Conservation (phyloP, 306 rosid genomes). For the Rosa multiflora region DNA sequence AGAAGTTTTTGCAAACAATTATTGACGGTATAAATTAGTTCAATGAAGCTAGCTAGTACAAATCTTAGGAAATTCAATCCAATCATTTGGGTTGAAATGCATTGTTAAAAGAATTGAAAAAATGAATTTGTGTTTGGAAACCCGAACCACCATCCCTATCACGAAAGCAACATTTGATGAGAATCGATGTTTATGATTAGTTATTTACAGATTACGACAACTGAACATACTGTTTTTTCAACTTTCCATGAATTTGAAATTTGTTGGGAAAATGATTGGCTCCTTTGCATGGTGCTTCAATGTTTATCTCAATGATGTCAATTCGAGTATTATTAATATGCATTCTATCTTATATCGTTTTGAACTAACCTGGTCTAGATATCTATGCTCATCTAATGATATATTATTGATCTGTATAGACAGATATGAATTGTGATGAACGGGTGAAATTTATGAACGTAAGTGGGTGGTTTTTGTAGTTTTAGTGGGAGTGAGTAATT, state of each 20-base stretch:
- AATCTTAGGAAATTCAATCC: background rate
- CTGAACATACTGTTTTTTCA: background rate
- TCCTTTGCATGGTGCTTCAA: background rate
- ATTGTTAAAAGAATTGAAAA: background rate
- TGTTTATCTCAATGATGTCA: background rate
- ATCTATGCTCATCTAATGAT: no score
- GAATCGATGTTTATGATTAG: background rate
- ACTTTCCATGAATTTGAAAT: background rate
- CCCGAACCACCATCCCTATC: background rate
- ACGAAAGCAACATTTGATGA: background rate
- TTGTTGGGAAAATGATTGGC: no score
- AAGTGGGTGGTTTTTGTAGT: no score
- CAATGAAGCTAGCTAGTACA: background rate
- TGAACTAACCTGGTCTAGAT: background rate
- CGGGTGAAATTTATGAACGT: no score
- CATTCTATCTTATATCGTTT: background rate
- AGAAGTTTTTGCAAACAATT: background rate
- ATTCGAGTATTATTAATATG: background rate
- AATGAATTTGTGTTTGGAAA: background rate
- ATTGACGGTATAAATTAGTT: background rate
- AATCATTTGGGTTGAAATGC: background rate
- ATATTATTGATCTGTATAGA: no score
- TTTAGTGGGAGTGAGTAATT: no score
- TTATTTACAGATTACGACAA: background rate
- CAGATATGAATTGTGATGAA: no score